Evolutionary conservation across 441 rosid genomes (phyloP), one percentile per base, ranked within the genome.

Genomic region (Hypseocharis bilobata): DNA sequence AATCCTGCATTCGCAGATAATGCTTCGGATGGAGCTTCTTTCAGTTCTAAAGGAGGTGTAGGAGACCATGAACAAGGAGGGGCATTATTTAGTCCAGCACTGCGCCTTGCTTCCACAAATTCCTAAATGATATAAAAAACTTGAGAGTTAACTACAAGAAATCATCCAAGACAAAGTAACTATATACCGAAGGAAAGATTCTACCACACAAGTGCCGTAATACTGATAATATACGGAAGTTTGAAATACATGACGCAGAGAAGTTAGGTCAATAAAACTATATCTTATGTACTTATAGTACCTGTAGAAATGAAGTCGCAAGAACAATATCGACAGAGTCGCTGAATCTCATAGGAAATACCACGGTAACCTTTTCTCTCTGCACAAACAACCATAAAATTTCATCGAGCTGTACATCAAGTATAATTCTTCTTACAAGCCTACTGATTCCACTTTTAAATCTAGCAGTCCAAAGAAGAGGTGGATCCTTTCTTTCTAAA

Each of bases 291-390:
- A 34, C 32, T 51, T 51, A 45, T 25, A 55, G 60, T 81, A 91
- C 99, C 97, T 86, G 93, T 64, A 91, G 75, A 77, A 91, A 91
- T 56, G 99, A 91, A 74, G 99, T 83, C 38, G 96, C 97, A 6
- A 88, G 81, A 59, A 88, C 77, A 54, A 71, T 87, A 72, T 93
- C 97, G 1, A 88, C 74, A 44, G 92, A 78, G 77, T 93, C 93
- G 51, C 77, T 88, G 78, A 93, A 93, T 80, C 92, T 85, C 99
- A 93, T 91, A 49, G 97, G 97, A 80, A 78, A 89, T 14, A 88
- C 85, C 66, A 93, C 88, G 0, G 84, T 84, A 34, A 86, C 96
- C 86, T 80, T 93, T 40, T 91, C 96, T 52, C 76, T 87, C 97
- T 93, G 90, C 63, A 71, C 14, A 67, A 70, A 67, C 62, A 69